Evolutionary conservation across 306 rosid genomes (phyloP), one percentile per base, ranked within the genome.

Genomic region (Albizia julibrissin): DNA sequence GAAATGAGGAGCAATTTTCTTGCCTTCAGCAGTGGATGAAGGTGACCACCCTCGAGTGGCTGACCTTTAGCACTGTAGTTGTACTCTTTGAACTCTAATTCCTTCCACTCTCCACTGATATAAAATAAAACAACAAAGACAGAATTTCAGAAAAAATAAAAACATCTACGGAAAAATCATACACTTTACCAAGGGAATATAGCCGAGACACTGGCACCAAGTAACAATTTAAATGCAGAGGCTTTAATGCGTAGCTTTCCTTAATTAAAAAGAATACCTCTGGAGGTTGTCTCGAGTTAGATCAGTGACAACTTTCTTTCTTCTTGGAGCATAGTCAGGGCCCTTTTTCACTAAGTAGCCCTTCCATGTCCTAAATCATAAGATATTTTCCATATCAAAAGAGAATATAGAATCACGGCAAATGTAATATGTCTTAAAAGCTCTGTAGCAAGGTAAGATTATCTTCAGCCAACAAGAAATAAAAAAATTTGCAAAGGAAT

Each of bases 1-100:
- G 33, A 52, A 71, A 27, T 44, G 11, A 52, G 33, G 67, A 42
- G 83, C 69, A 18, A 76, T 80, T 13, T 83, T 21, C 93, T 89
- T 89, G 77, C 98, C 99, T 95, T 93, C 79, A 93, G 91, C 80
- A 93, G 83, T 6, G 99, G 99, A 91, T 95, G 99, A 85, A 95
- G 98, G 84, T 85, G 82, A 64, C 99, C 99, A 78, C 96, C 86
- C 74, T 92, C 97, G 74, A 85, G 80, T 80, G 98, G 93, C 81
- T 83, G 94, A 85, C 99, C 99, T 87, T 93, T 91, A 47, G 99
- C 97, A 1, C 54, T 87, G 87, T 88, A 95, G 83, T 95, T 95
- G 83, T 89, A 92, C 82, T 91, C 92, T 70, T 95, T 95, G 91
- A 91, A 95, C 85, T 95, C 98, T 52, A 83, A 24, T 27, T 89